Evolutionary conservation across 1,284 basidiomycete genomes (phyloP).

Genomic region (Meira miltonrushii): DNA sequence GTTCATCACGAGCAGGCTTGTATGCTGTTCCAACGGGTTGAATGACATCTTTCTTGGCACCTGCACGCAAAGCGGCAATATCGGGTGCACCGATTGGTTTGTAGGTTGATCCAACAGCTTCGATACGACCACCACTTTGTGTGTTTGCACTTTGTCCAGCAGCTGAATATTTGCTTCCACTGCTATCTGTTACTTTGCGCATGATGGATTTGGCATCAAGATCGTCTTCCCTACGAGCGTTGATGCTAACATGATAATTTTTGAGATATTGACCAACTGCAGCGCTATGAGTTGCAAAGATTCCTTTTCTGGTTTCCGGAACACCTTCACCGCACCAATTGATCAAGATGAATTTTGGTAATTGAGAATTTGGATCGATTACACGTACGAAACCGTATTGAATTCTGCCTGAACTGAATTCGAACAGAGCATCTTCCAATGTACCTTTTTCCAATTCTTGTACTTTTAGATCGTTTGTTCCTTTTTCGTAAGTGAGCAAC

Average conservation of each 20-base stretch:
- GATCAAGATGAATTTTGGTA: slow-evolving; percentile 85
- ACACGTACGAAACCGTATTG: slow-evolving; percentile 91
- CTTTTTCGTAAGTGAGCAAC: slow-evolving; percentile 78
- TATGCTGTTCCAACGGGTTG: slow-evolving; percentile 45
- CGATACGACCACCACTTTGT: slow-evolving; percentile 38
- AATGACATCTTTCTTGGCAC: slow-evolving; percentile 38
- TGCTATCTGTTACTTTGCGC: slow-evolving; percentile 79
- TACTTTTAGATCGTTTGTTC: slow-evolving; percentile 82
- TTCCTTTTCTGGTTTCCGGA: slow-evolving; percentile 81
- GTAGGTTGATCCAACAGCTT: slow-evolving; percentile 40
- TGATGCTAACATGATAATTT: slow-evolving; percentile 79
- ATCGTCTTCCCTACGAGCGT: slow-evolving; percentile 78
- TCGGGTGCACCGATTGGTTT: slow-evolving; percentile 50
- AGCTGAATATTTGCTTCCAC: slow-evolving; percentile 80
- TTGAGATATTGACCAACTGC: slow-evolving; percentile 77
- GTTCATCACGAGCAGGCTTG: slow-evolving; percentile 39
- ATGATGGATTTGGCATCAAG: slow-evolving; percentile 56
- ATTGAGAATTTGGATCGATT: slow-evolving; percentile 77
- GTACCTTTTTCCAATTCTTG: slow-evolving; percentile 64
- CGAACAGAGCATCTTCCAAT: slow-evolving; percentile 83
- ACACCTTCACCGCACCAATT: slow-evolving; percentile 83
- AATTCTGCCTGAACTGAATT: slow-evolving; percentile 89
- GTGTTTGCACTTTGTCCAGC: slow-evolving; percentile 46
- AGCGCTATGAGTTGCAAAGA: slow-evolving; percentile 79
- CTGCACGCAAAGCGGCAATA: slow-evolving; percentile 42